A percentile compares a stretch with the other conserved stretches of the same genome.
These are phyloP conservation scores for Cylindrotheca closterium DNA, from an alignment of 108 stramenopile species.

Conservation along the genomic window DNA sequence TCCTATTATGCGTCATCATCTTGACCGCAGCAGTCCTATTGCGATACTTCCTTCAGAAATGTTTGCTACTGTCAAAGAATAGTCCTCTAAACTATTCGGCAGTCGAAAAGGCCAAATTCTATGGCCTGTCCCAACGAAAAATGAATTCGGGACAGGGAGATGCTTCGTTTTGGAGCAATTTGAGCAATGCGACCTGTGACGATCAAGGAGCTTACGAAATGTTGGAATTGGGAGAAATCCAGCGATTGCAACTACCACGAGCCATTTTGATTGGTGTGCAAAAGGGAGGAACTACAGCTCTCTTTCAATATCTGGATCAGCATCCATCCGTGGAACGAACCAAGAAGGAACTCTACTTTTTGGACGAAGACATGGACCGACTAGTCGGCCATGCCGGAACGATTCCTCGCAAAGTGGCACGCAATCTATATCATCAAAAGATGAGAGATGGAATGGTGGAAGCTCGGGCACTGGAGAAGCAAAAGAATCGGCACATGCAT, in stretches of 20 bases:
- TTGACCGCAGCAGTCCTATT: too few species aligned
- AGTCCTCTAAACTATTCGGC: too few species aligned
- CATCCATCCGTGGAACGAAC: conserved; percentile 77
- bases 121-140: not conserved
- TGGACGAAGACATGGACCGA: conserved; percentile 82
- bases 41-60: too few species aligned
- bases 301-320: conserved; percentile 83
- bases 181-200: not conserved
- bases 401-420: not conserved
- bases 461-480: not conserved
- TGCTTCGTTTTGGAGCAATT: not conserved
- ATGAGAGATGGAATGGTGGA: not conserved
- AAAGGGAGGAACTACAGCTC: conserved; percentile 86
- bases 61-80: not conserved
- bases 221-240: too few species aligned
- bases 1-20: not conserved
- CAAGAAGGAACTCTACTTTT: conserved; percentile 85
- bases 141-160: not conserved
- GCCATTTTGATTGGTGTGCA: conserved; percentile 83
- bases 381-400: not conserved
- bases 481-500: too few species aligned
- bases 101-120: not conserved
- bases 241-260: conserved; percentile 30
- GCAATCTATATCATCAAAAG: not conserved
- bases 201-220: not conserved